phyloP scores from a whole-genome alignment of 345 rosid species.

The Moricandia arvensis region DNA sequence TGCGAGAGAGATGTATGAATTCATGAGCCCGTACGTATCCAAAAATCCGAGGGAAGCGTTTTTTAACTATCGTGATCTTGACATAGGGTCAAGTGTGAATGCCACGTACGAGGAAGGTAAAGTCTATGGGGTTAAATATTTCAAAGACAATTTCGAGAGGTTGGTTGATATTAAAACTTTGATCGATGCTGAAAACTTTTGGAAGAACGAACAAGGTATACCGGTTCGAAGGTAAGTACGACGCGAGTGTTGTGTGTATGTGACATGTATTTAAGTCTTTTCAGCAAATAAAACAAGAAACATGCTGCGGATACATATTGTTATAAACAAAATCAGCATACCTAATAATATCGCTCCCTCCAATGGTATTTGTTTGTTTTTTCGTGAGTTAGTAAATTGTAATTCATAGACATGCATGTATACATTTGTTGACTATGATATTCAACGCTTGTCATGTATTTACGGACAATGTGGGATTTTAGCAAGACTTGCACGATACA shows the following conservation, averaged over 20 bases:
- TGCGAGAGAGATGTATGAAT: no score
- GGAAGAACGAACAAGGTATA: constrained; percentile 54
- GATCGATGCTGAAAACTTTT: constrained; percentile 48
- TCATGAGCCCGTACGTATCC: no score
- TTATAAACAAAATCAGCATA: neutral
- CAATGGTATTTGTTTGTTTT: neutral
- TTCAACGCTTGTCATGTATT: neutral
- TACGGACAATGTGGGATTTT: neutral
- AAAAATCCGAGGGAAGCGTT: no score
- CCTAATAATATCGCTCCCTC: neutral
- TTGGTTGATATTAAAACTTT: constrained; percentile 44
- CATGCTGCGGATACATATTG: neutral
- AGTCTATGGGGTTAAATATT: no score
- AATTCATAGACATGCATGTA: neutral
- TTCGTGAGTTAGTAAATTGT: neutral
- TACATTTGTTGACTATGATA: neutral
- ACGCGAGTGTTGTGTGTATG: constrained; percentile 8
- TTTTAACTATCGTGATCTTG: no score
- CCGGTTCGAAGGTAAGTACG: constrained; percentile 34
- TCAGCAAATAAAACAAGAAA: neutral
- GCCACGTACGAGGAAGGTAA: no score
- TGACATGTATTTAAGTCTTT: neutral
- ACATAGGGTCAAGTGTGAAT: no score
- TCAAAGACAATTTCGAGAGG: no score
- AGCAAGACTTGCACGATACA: neutral